A percentile compares a stretch with the other conserved stretches of the same genome.
Evolutionary conservation across 2,329 filamentous ascomycete genomes (phyloP).

Genomic region (Phialemonium atrogriseum): DNA sequence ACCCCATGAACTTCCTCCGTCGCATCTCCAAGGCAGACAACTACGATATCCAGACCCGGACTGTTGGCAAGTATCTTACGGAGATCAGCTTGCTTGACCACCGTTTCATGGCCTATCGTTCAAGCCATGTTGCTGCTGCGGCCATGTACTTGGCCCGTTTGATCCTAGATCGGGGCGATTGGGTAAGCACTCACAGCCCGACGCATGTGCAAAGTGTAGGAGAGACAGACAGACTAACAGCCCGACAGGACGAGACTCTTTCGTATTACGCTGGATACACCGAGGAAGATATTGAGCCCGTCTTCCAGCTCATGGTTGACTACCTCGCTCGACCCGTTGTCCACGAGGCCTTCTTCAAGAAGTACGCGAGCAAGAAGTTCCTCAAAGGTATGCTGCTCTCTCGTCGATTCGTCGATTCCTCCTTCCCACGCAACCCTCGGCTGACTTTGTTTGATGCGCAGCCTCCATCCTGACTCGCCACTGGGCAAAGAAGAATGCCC

Average conservation of each 20-base stretch:
- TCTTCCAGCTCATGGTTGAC: conserved; percentile 91
- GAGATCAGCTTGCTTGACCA: conserved; percentile 96
- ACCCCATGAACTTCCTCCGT: conserved; percentile 99
- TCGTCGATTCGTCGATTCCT: not conserved
- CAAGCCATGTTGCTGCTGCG: conserved; percentile 83
- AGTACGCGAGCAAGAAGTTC: conserved; percentile 99
- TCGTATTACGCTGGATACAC: conserved; percentile 88
- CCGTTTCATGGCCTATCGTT: conserved; percentile 81
- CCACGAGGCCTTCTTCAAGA: conserved; percentile 98
- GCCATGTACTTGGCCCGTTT: conserved; percentile 92
- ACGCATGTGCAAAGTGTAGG: not conserved
- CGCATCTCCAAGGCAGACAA: conserved; percentile 98
- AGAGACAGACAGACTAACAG: conserved; percentile 22
- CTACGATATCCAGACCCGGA: conserved; percentile 97
- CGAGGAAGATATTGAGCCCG: conserved; percentile 86
- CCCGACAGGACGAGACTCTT: conserved; percentile 65
- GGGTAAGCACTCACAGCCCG: conserved; percentile 53
- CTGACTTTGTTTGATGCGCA: conserved; percentile 26
- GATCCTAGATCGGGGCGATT: conserved; percentile 83
- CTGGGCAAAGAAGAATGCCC: conserved; percentile 81
- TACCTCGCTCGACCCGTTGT: conserved; percentile 85
- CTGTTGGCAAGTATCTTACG: conserved; percentile 93
- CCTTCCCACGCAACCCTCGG: conserved; percentile 14
- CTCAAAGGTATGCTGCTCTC: conserved; percentile 67
- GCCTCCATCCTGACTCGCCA: conserved; percentile 85